Base-by-base conservation (phyloP, 1,139 yeast species). In the Blastobotrys buckinghamii region DNA sequence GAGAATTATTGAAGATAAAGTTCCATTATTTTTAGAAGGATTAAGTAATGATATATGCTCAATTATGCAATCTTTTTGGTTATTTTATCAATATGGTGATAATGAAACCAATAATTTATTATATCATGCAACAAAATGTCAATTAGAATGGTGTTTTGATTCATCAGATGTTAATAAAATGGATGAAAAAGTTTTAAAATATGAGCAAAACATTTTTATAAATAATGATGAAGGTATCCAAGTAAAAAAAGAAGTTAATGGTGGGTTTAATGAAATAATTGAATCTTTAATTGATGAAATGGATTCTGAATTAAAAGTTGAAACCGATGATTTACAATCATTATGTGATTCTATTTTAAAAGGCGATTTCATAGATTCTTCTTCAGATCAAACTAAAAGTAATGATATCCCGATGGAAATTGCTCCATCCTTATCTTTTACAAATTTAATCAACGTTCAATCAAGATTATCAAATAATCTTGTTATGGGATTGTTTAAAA, bases 41-140 rank as follows among this genome's bases (percentile, higher is more conserved):
- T 35, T 52, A n/a, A 65, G 65, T 1, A 29, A 37, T 6, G 49
- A 52, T 19, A 57, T 55, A 1, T 43, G 56, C 6, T 58, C 59
- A 35, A 52, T 55, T 7, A 40, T 55, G 5, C 56, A 54, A 38
- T 58, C 60, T 41, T 53, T 55, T 45, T 27, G 49, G 19, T 42
- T 58, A 5, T 38, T 55, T 15, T 32, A 39, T 24, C 34, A 47
- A 24, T 55, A 51, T 43, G 59, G 59, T 15, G 44, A 44, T 24
- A 43, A 35, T 10, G 49, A 44, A 8, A 33, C 41, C 15, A 44
- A 41, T 20, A 24, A 39, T 6, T 26, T 45, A 44, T 35, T 53
- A 16, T 36, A 44, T 27, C 44, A 43, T 5, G 13, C 43, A 39
- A 17, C 15, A 12, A 47, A 49, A 19, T 43, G 49, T 3, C 36